phyloP scores from a whole-genome alignment of 768 basidiomycete genomes.

The Sporobolomyces roseus region DNA sequence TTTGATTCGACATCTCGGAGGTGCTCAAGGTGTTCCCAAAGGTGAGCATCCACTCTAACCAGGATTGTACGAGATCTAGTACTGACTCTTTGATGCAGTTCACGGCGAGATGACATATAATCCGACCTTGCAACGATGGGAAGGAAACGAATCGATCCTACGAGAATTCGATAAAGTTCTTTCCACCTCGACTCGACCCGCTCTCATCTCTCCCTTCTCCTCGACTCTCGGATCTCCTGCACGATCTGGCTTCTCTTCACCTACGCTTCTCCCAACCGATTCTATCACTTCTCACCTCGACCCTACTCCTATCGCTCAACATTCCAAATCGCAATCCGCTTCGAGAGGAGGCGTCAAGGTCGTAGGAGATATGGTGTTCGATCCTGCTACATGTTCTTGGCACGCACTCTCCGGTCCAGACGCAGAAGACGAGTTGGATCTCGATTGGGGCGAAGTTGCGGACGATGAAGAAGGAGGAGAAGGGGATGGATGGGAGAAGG shows the following conservation, averaged over 20 bases:
- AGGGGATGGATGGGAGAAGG: slow-evolving; percentile 33
- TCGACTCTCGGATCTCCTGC: slow-evolving; percentile 61
- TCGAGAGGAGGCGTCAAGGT: slow-evolving; percentile 62
- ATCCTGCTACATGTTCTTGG: slow-evolving; percentile 91
- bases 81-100: slow-evolving; percentile 54
- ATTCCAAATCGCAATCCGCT: background rate
- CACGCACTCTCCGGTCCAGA: slow-evolving; percentile 80
- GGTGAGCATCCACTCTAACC: slow-evolving; percentile 56
- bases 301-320: background rate
- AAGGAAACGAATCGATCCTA: slow-evolving; percentile 89
- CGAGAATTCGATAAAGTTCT: slow-evolving; percentile 81
- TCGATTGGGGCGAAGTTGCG: slow-evolving; percentile 21
- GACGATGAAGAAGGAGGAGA: slow-evolving; percentile 28
- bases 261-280: slow-evolving; percentile 54
- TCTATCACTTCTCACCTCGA: background rate
- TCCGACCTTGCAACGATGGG: slow-evolving; percentile 82
- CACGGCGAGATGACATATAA: slow-evolving; percentile 99
- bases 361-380: slow-evolving; percentile 98
- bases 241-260: slow-evolving; percentile 54
- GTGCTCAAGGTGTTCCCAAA: slow-evolving; percentile 56
- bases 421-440: slow-evolving; percentile 64
- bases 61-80: too few relatives aligned
- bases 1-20: slow-evolving; percentile 77
- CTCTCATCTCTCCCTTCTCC: slow-evolving; percentile 91
- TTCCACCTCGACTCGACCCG: slow-evolving; percentile 80